Base-by-base conservation (phyloP, 768 basidiomycete genomes). In the Clavulina sp. region DNA sequence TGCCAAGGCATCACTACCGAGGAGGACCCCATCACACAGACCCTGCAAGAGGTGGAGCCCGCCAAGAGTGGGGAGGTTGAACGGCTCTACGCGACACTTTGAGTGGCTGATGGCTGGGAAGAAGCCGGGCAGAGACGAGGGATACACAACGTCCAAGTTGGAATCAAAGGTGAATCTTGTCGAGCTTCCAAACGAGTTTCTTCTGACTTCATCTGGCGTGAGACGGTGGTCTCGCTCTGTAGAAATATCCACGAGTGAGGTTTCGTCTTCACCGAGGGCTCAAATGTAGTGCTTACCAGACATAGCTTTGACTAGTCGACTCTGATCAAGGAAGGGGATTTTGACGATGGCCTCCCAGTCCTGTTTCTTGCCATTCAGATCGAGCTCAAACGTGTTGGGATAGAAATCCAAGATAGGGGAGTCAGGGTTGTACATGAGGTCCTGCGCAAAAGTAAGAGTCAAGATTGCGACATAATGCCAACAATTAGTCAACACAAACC, bases 331-430 rank as follows among this genome's bases (percentile, higher is more conserved):
- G 65, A 99, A 99, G 0, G 95, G 95, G 57, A 99, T 96, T 68
- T 97, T 97, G 50, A 99, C 89, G 48, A 97, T 77, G 0, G 95
- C 93, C 64, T 99, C 95, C 95, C 95, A 99, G 24, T 96, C 93
- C 58, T 84, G 81, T 63, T 91, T 97, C 74, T 99, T 99, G 30
- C 95, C 95, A 58, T 99, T 97, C 61, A 95, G 66, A 67, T 99
- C 95, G 57, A 76, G 78, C 57, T 87, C 89, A 57, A 97, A 97
- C 49, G 89, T 80, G 16, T 70, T 57, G 2, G 95, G 95, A 63
- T 99, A 99, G 69, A 97, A 97, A 61, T 93, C 87, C 46, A 87
- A 63, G 58, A 99, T 95, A 0, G 87, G 76, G 2, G 93, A 97
- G 55, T 73, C 80, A 2, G 76, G 65, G 56, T 81, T 78, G 56